These are phyloP conservation scores for Xylariaceae sp. DNA, from an alignment of 2,329 filamentous ascomycete species.

Conservation along the genomic window DNA sequence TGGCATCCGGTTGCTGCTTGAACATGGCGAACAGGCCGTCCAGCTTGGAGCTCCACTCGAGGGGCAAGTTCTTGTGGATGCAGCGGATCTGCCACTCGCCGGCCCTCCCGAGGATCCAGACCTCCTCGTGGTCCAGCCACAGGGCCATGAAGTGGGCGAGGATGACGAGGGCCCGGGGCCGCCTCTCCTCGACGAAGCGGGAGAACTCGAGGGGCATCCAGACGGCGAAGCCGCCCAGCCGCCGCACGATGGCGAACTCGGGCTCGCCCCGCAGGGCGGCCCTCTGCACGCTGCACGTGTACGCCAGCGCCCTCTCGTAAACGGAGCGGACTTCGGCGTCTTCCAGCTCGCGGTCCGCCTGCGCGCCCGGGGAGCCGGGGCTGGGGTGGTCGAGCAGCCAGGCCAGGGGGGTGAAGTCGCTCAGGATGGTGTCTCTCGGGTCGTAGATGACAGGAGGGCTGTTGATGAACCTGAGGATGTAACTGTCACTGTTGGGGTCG, in stretches of 20 bases:
- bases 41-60: conserved; percentile 28
- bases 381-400: conserved; percentile 28
- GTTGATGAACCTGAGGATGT: conserved; percentile 21
- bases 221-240: conserved; percentile 29
- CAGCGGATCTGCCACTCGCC: conserved; percentile 29
- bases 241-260: conserved; percentile 23
- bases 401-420: conserved; percentile 22
- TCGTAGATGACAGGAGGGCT: conserved; percentile 23
- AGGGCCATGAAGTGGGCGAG: conserved; percentile 32
- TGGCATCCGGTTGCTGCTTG: too few species aligned
- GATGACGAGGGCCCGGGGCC: conserved; percentile 29
- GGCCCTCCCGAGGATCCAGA: conserved; percentile 29
- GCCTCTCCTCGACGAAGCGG: conserved; percentile 25
- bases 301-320: conserved; percentile 27
- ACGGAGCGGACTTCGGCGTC: conserved; percentile 19
- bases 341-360: conserved; percentile 23
- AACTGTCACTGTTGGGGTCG: conserved; percentile 9
- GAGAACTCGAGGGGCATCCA: conserved; percentile 27
- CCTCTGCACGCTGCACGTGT: conserved; percentile 25
- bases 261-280: conserved; percentile 22
- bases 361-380: conserved; percentile 14
- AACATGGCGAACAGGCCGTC: conserved; percentile 24
- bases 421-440: conserved; percentile 22
- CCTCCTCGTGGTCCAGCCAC: conserved; percentile 27
- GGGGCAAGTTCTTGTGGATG: conserved; percentile 27